Evolutionary conservation across 768 basidiomycete genomes (phyloP), one percentile per base, ranked within the genome.

Genomic region (Serpula lacrymans): DNA sequence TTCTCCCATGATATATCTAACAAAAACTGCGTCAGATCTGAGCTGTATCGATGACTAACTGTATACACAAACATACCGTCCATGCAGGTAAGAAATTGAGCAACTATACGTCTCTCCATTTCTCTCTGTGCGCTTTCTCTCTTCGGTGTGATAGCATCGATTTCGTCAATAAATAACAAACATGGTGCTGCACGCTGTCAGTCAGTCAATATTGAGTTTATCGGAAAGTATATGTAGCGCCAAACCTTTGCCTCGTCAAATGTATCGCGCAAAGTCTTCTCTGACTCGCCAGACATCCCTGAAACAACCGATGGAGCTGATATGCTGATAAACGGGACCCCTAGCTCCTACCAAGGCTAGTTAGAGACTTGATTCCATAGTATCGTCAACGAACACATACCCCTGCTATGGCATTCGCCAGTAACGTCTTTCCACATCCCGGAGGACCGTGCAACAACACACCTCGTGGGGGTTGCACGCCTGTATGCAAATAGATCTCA

Each of bases 241-340:
- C 70, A 4, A 22, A 91, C 92, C 68, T 91, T 94, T 5, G 96
- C 96, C 60, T 98, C 95, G 22, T 96, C 95, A 55, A 99, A 99
- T 0, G 91, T 93, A 55, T 97, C 95, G 30, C 96, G 70, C 4
- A 99, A 67, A 0, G 92, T 94, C 69, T 95, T 98, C 59, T 99
- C 96, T 0, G 91, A 94, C 62, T 99, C 96, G 33, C 96, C 96
- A 0, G 92, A 96, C 92, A 98, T 96, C 1, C 96, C 95, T 2
- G 89, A 93, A 6, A 99, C 92, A 43, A 99, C 86, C 0, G 89
- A 90, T 0, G 96, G 96, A 0, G 95, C 95, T 3, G 95, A 95
- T 45, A 99, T 82, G 37, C 70, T 88, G 49, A 99, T 93, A 57
- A 99, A 97, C 0, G 95, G 94, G 2, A 95, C 72, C 3, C 82